Evolutionary conservation across 1,284 basidiomycete genomes (phyloP), one percentile per base, ranked within the genome.

Genomic region (Ustilago loliicola): DNA sequence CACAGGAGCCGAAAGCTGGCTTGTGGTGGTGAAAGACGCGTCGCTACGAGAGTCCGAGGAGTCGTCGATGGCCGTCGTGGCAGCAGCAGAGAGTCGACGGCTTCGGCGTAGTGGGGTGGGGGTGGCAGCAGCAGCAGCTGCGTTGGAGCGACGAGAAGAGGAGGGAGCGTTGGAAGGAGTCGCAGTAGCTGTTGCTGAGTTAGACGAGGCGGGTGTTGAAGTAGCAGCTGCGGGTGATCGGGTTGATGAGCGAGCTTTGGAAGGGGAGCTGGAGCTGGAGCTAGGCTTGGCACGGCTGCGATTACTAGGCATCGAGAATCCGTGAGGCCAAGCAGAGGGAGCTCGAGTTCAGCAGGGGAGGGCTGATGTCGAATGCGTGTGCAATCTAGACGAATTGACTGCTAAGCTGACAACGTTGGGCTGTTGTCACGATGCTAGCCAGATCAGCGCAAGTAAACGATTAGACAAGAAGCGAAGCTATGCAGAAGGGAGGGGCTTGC

Each of bases 261-360:
- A 60, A 34, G 71, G 61, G 71, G 71, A 73, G 61, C 61, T 73
- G 71, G 70, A 70, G 67, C 67, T 70, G 25, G 70, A 70, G 67
- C 67, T 70, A n/a, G 62, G 38, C 65, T 68, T 67, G 45, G 53
- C 42, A 42, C 61, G 65, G 50, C 57, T 73, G 65, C 58, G 65
- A 68, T 73, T 61, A 58, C 66, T 50, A 73, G 71, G 71, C 71
- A 73, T 73, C 61, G 71, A 68, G 66, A 56, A 57, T 59, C 48
- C 48, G 48, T 50, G 48, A 50, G 25, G 27, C 40, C 53, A 23
- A 36, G 56, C 40, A 29, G 27, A 21, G 21, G 21, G 27, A 45
- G 55, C 55, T 57, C 55, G 56, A 58, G n/a, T 53, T 32, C 51
- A 53, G 51, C 29, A 21, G n/a, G 32, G 19, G 5, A 3, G 19